Base-by-base conservation (phyloP, 1,284 basidiomycete genomes). In the Boletus mariae region DNA sequence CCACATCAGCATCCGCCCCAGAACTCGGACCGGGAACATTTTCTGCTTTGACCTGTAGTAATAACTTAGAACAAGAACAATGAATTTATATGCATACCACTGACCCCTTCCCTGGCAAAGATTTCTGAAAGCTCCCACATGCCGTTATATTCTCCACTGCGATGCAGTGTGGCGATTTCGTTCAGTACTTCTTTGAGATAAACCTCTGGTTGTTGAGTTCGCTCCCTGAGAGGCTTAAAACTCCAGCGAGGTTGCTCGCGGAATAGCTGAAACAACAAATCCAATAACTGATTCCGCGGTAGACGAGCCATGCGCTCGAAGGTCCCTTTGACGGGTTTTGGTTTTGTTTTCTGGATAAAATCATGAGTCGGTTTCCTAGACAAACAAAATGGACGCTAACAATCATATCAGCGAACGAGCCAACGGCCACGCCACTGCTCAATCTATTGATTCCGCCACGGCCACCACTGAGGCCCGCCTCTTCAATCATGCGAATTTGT, bases 141-240 rank as follows among this genome's bases (percentile, higher is more conserved):
- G 11, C 84, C 85, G 52, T 84, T 86, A 66, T 77, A 70, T 71
- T 90, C 86, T 49, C 94, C 94, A 49, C 85, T 85, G 52, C 86
- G 85, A 67, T 94, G 85, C 45, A 94, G 75, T 56, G 80, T 83
- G 2, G 91, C 94, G 45, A 98, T 87, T 58, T 92, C 88, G 42
- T 75, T 76, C 47, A 98, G 73, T 1, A 92, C 85, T 62, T 98
- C 93, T 61, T 94, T 91, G 53, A 98, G 80, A 70, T 94, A 98
- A 13, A 79, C 84, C 69, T 96, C 92, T 1, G 95, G 95, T 71
- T 98, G 95, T 67, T 94, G 87, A 0, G 90, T 91, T 51, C 83
- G 84, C 57, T 89, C 84, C 45, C 92, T 82, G 49, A 98, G 73
- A 15, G 83, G 77, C 58, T 88, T 87, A 67, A 97, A 85, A 55